phyloP scores from a whole-genome alignment of 768 basidiomycete species.

The Hypsizygus marmoreus region DNA sequence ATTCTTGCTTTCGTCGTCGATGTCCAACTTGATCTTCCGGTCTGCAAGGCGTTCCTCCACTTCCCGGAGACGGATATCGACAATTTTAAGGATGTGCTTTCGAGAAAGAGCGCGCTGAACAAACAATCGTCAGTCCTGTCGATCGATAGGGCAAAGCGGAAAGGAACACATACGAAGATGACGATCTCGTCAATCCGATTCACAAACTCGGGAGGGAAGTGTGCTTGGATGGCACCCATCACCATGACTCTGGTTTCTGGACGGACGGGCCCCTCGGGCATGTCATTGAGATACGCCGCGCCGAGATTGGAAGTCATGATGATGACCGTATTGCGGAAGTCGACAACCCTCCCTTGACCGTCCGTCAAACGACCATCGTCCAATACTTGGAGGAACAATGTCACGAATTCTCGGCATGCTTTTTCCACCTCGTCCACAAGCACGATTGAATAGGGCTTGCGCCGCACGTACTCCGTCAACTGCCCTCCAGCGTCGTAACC shows the following conservation, averaged over 20 bases:
- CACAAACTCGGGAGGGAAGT: constrained; percentile 93
- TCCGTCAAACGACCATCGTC: constrained; percentile 93
- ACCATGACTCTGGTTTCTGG: constrained; percentile 64
- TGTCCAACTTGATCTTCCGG: constrained; percentile 76
- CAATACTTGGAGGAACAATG: constrained; percentile 71
- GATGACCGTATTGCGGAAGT: constrained; percentile 90
- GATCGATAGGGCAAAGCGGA: constrained; percentile 5
- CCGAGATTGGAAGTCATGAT: constrained; percentile 95
- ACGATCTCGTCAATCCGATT: constrained; percentile 89
- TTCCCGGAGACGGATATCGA: constrained; percentile 86
- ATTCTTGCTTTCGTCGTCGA: constrained; percentile 76
- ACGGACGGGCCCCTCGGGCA: constrained; percentile 70
- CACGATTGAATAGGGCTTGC: constrained; percentile 87
- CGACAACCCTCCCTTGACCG: constrained; percentile 86
- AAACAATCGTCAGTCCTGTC: constrained; percentile 23
- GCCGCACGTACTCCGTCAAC: constrained; percentile 89
- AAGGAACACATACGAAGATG: constrained; percentile 59
- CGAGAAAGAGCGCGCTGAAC: constrained; percentile 77
- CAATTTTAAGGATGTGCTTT: constrained; percentile 78
- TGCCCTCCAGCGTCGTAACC: constrained; percentile 91
- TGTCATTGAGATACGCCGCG: constrained; percentile 72
- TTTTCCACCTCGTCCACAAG: constrained; percentile 92
- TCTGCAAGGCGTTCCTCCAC: constrained; percentile 79
- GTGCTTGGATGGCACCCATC: constrained; percentile 74
- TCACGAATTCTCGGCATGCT: constrained; percentile 67